Evolutionary conservation across 306 rosid species (phyloP).

Genomic region (Prinsepia uniflora): DNA sequence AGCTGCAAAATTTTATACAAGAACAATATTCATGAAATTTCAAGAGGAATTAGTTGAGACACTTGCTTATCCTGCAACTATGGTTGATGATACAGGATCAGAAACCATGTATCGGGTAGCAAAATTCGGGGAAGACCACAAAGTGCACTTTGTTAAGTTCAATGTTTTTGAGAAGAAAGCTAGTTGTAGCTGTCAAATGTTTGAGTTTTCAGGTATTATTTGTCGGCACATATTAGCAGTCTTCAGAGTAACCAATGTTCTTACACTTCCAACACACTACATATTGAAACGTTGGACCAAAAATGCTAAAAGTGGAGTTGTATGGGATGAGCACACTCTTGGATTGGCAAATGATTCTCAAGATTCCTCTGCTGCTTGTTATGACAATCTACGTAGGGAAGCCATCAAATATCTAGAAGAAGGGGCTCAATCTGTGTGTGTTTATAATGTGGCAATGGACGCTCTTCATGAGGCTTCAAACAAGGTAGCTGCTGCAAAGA

Average conservation of each 20-base stretch:
- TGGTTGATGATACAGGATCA: constrained; percentile 20
- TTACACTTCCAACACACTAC: constrained; percentile 40
- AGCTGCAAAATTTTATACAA: constrained; percentile 30
- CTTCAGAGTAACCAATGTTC: constrained; percentile 38
- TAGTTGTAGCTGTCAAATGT: constrained; percentile 38
- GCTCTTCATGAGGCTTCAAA: constrained; percentile 34
- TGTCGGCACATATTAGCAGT: constrained; percentile 42
- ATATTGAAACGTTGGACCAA: constrained; percentile 41
- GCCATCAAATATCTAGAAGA: constrained; percentile 39
- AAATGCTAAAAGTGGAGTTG: constrained; percentile 39
- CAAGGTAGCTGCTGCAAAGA: constrained; percentile 29
- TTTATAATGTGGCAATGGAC: constrained; percentile 27
- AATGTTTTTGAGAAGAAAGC: constrained; percentile 36
- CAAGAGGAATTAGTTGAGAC: constrained; percentile 37
- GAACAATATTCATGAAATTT: constrained; percentile 28
- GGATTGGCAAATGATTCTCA: constrained; percentile 29
- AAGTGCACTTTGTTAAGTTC: constrained; percentile 26
- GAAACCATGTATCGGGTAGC: constrained; percentile 32
- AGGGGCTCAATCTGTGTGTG: constrained; percentile 28
- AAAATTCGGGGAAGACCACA: constrained; percentile 36
- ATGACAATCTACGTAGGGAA: constrained; percentile 26
- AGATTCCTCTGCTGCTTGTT: constrained; percentile 28
- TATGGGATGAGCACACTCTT: constrained; percentile 26
- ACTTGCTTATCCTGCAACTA: constrained; percentile 30
- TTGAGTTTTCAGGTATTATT: constrained; percentile 37